Evolutionary conservation across 768 basidiomycete genomes (phyloP).

Genomic region (Suillus weaverae): DNA sequence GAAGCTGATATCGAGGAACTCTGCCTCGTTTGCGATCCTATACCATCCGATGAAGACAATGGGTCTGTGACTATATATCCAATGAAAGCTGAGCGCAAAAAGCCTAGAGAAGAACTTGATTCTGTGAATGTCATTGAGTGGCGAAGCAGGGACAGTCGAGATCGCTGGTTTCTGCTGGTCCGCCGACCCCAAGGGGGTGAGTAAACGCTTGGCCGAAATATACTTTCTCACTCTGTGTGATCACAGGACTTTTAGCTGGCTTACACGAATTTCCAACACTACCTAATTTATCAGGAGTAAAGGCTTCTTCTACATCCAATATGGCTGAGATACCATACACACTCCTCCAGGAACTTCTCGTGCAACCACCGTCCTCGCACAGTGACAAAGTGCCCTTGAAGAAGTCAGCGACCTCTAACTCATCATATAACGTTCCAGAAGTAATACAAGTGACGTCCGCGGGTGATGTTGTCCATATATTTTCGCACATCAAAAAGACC

Average conservation of each 20-base stretch:
- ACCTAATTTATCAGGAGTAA: conserved; percentile 47
- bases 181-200: conserved; percentile 82
- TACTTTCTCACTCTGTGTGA: conserved; percentile 9
- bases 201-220: conserved; percentile 1
- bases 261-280: conserved; percentile 84
- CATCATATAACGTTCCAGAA: neutral
- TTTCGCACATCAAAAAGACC: conserved; percentile 89
- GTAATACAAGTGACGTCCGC: conserved; percentile 49
- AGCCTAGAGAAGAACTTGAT: conserved; percentile 80
- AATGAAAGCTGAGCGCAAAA: conserved; percentile 83
- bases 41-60: conserved; percentile 33
- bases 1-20: conserved; percentile 73
- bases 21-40: conserved; percentile 67
- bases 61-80: conserved; percentile 73
- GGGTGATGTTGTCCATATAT: conserved; percentile 76
- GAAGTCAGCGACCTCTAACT: neutral
- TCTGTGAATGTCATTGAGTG: conserved; percentile 87
- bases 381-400: conserved; percentile 1
- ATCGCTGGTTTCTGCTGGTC: conserved; percentile 72
- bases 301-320: conserved; percentile 38
- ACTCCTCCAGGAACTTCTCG: conserved; percentile 43
- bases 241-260: conserved; percentile 82
- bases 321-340: conserved; percentile 33
- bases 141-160: conserved; percentile 38
- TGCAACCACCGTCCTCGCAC: conserved; percentile 24